Base-by-base conservation (phyloP, 2,329 filamentous ascomycete genomes). In the Trichophyton mentagrophytes region DNA sequence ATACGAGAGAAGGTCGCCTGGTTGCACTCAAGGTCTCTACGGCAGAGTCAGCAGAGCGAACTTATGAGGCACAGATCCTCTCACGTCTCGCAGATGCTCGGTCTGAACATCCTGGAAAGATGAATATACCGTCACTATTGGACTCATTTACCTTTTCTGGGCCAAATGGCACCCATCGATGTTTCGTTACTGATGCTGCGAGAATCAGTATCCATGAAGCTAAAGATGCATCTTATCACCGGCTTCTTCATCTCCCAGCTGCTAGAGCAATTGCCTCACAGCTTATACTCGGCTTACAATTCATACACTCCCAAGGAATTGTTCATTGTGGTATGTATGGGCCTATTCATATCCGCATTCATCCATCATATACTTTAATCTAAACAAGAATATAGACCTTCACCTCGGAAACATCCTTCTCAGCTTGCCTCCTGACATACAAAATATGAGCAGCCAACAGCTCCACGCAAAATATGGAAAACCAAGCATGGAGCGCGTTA, bases 331-430 rank as follows among this genome's bases (percentile, higher is more conserved):
- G 65, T 67, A 66, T 56, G 65, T 67, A 30, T 47, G 33, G 33
- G 6, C 25, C 3, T 27, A 27, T 27, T 27, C 17, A 33, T 33
- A 15, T 17, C 30, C n/a, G 3, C 17, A 20, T 46, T 59, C 17
- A 17, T n/a, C 22, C 30, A 20, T 40, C 44, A 55, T 36, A 27
- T 17, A 42, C 55, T 56, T 15, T 25, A 46, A 49, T 40, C 60
- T 58, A 51, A 59, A 47, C 6, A 27, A 51, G 27, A 22, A 9
- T 25, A 47, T 58, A 61, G 68, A 69, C 60, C 60, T 71, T 60
- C 65, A 68, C 60, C 59, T 66, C 13, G 63, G 61, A 36, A 72
- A 70, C 38, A 64, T 70, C 38, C 64, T 70, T 30, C 61, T 70
- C 9, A 61, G 62, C 46, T 38, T 64, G 1, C 63, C 56, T 9